These are phyloP conservation scores for Aphanomyces stellatus DNA, from an alignment of 352 stramenopile genomes.

Conservation along the genomic window DNA sequence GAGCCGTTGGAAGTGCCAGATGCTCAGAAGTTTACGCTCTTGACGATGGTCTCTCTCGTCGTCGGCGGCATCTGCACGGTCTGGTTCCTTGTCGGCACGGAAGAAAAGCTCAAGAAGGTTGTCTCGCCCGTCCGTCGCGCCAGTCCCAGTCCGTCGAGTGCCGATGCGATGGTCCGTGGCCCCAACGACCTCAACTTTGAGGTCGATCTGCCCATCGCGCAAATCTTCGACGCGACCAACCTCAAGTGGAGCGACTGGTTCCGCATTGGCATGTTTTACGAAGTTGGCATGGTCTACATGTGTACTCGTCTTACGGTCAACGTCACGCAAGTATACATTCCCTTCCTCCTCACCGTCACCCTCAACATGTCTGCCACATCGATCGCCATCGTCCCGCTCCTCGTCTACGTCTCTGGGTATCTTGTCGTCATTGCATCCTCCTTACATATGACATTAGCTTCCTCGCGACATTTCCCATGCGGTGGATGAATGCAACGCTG, in stretches of 20 bases:
- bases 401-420: conserved; percentile 69
- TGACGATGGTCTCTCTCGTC: conserved; percentile 60
- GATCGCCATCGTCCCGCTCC: conserved; percentile 73
- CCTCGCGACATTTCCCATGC: conserved; percentile 62
- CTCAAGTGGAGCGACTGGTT: conserved; percentile 80
- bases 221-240: background rate
- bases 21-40: conserved; percentile 60
- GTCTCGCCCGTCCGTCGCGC: conserved; percentile 6
- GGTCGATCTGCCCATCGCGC: background rate
- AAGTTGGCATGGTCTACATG: conserved; percentile 82
- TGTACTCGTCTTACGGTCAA: conserved; percentile 80
- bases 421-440: background rate
- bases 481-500: conserved; percentile 63
- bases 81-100: conserved; percentile 57
- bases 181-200: background rate
- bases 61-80: conserved; percentile 53
- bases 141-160: conserved; percentile 43
- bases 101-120: conserved; percentile 29
- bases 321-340: conserved; percentile 81
- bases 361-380: conserved; percentile 76
- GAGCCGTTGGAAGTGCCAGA: conserved; percentile 55
- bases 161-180: conserved; percentile 26
- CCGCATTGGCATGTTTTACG: conserved; percentile 72
- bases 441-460: conserved; percentile 29
- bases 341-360: conserved; percentile 79